These are phyloP conservation scores for Borovskyia barvae DNA, from an alignment of 208 protist genomes.

Conservation along the genomic window DNA sequence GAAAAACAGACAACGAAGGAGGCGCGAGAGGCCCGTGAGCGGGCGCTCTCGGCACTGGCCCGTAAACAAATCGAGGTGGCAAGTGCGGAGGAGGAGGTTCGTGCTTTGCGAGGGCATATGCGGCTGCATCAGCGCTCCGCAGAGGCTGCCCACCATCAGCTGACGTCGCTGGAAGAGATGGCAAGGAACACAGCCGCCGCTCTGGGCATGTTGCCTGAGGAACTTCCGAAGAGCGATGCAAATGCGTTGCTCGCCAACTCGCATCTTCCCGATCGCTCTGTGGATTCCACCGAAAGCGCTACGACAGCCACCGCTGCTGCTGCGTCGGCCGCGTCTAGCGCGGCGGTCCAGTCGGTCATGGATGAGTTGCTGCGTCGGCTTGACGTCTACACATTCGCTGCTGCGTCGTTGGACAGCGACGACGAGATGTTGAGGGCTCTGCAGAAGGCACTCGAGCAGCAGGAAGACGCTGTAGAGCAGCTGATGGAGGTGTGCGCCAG, in stretches of 20 bases:
- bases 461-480: constrained; percentile 22
- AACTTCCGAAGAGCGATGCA: not conserved
- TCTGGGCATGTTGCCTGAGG: constrained; percentile 22
- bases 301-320: not conserved
- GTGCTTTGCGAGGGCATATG: constrained; percentile 21
- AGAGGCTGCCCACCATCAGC: constrained; percentile 30
- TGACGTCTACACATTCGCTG: constrained; percentile 26
- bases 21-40: constrained; percentile 45
- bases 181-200: constrained; percentile 32
- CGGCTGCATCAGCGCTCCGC: constrained; percentile 19
- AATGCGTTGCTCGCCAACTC: not conserved
- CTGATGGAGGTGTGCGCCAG: constrained; percentile 11
- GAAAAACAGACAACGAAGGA: constrained; percentile 41
- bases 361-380: constrained; percentile 41
- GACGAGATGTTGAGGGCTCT: constrained; percentile 32
- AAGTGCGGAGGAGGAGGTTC: constrained; percentile 20
- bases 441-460: constrained; percentile 20
- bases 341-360: constrained; percentile 32
- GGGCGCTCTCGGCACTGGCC: constrained; percentile 34
- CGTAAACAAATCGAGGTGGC: constrained; percentile 33
- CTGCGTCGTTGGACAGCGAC: constrained; percentile 35
- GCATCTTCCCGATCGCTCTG: not conserved
- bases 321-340: constrained; percentile 1
- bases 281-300: not conserved
- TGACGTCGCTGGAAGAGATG: constrained; percentile 30